A percentile compares a stretch with the other conserved stretches of the same genome.
These are phyloP conservation scores for Nemophila menziesii DNA, from an alignment of 257 asterid species.

Conservation along the genomic window DNA sequence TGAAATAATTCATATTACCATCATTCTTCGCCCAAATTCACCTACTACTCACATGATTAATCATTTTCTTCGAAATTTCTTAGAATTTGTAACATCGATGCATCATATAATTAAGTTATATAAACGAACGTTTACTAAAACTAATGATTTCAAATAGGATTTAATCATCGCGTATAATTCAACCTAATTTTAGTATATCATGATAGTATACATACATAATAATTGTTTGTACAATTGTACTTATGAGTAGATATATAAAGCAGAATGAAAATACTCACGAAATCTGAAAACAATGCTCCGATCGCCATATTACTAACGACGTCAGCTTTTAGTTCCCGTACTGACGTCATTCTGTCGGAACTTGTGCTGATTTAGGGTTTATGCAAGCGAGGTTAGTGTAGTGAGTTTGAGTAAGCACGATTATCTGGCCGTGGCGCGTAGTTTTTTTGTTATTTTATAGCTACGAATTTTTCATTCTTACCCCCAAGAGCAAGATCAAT, in stretches of 20 bases:
- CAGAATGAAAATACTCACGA: conserved; percentile 33
- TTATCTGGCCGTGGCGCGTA: background rate
- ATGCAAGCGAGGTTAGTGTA: background rate
- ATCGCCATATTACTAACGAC: conserved; percentile 64
- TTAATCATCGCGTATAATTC: no score
- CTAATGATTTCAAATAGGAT: background rate
- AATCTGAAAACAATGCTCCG: conserved; percentile 85
- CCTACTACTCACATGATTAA: no score
- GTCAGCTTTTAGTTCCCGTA: conserved; percentile 58
- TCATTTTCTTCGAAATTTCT: background rate
- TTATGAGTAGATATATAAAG: background rate
- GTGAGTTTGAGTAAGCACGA: background rate
- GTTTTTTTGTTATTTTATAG: background rate
- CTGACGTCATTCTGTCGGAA: conserved; percentile 27
- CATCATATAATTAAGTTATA: no score
- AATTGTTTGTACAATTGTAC: background rate
- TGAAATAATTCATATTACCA: background rate
- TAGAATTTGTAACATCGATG: no score
- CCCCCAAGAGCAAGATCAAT: no score
- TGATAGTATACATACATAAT: background rate
- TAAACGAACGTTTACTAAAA: background rate
- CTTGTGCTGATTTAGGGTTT: background rate
- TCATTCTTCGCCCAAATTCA: background rate
- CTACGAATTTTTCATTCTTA: background rate
- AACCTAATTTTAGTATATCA: background rate